phyloP scores from a whole-genome alignment of 148 eudicot species.

The Rhododendron molle region DNA sequence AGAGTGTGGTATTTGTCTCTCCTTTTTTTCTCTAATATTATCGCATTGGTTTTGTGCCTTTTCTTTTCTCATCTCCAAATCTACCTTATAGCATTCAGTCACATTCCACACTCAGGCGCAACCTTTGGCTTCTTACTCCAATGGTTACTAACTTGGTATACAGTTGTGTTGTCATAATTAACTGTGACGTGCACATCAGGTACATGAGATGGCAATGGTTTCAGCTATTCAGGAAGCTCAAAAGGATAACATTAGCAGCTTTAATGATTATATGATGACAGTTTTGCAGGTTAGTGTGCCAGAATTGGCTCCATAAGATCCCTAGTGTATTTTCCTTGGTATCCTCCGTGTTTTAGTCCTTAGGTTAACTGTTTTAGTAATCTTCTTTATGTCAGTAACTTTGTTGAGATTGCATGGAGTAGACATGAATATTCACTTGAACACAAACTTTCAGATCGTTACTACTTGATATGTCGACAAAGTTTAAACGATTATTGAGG shows the following conservation, averaged over 20 bases:
- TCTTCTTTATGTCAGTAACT: neutral
- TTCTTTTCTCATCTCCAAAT: neutral
- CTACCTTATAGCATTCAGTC: neutral
- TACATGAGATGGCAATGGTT: slow-evolving; percentile 96
- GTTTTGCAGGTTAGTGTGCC: slow-evolving; percentile 75
- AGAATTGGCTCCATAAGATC: neutral
- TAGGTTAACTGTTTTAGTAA: neutral
- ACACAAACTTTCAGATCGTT: neutral
- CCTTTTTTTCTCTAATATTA: neutral
- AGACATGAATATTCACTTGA: neutral
- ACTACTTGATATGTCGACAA: neutral
- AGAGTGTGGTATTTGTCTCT: neutral
- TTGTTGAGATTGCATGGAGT: neutral
- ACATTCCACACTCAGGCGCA: neutral
- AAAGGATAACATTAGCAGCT: slow-evolving; percentile 86
- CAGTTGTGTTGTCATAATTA: neutral
- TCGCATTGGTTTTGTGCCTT: neutral
- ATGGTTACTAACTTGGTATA: neutral
- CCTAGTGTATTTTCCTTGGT: neutral
- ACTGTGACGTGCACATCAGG: slow-evolving; percentile 33
- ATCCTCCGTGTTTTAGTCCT: neutral
- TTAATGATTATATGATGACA: slow-evolving; percentile 87
- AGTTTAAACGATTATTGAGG: neutral
- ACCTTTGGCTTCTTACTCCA: neutral
- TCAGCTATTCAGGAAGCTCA: slow-evolving; percentile 97